A percentile compares a stretch with the other conserved stretches of the same genome.
phyloP scores from a whole-genome alignment of 2,329 filamentous ascomycete genomes.

The Ciborinia camelliae region DNA sequence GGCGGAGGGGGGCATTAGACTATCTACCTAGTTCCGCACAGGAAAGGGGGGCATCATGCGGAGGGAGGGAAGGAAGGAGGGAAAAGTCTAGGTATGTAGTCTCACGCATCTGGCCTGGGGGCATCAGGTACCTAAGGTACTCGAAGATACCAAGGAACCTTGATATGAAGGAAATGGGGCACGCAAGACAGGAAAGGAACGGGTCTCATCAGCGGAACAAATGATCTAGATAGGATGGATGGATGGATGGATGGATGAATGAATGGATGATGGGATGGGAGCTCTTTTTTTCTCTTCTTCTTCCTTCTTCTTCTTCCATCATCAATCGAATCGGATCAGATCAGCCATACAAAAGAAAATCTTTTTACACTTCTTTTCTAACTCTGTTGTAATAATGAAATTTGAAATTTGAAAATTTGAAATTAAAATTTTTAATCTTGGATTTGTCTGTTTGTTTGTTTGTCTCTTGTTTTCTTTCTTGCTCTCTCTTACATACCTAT shows the following conservation, averaged over 20 bases:
- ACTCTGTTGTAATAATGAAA: neutral
- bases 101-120: neutral
- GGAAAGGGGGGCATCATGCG: neutral
- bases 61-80: neutral
- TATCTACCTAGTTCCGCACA: neutral
- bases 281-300: too few relatives aligned
- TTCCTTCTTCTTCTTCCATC: too few relatives aligned
- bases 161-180: neutral
- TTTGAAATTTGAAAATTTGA: too few relatives aligned
- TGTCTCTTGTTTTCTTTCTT: too few relatives aligned
- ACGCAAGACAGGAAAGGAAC: neutral
- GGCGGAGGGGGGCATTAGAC: neutral
- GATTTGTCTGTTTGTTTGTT: too few relatives aligned
- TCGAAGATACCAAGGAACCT: neutral
- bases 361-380: neutral
- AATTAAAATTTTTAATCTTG: too few relatives aligned
- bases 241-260: too few relatives aligned
- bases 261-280: too few relatives aligned
- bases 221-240: neutral
- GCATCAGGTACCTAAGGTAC: too few relatives aligned
- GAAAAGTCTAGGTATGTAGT: conserved; percentile 2
- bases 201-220: too few relatives aligned
- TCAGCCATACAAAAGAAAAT: neutral
- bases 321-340: too few relatives aligned
- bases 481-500: too few relatives aligned